Conservation (phyloP, 2,329 filamentous ascomycete genomes). For the Penicillium sp. region DNA sequence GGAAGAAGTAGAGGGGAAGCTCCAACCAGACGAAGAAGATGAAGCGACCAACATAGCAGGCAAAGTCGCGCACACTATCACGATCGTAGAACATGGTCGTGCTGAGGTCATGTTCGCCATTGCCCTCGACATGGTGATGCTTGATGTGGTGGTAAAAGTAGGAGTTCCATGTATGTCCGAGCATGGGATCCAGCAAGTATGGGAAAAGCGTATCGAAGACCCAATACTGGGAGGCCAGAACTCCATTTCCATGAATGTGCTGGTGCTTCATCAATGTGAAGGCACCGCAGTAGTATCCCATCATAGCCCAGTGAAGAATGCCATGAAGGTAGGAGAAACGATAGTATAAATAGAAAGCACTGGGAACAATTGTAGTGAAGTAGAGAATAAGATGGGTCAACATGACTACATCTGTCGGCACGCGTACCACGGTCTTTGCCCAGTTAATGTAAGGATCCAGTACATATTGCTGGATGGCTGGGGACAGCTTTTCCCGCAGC, state of each 20-base stretch:
- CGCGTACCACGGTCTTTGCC: conserved; percentile 59
- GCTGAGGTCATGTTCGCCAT: conserved; percentile 72
- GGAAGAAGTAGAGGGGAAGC: conserved; percentile 69
- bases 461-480: conserved; percentile 48
- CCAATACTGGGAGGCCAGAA: conserved; percentile 57
- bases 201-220: conserved; percentile 66
- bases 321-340: conserved; percentile 68
- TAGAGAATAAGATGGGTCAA: conserved; percentile 73
- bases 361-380: conserved; percentile 66
- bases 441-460: conserved; percentile 60
- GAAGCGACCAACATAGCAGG: conserved; percentile 72
- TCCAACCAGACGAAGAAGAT: conserved; percentile 72
- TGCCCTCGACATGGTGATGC: conserved; percentile 79
- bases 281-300: conserved; percentile 66
- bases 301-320: conserved; percentile 63
- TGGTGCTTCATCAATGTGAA: conserved; percentile 84
- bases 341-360: conserved; percentile 63
- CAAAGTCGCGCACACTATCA: conserved; percentile 64
- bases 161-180: conserved; percentile 82
- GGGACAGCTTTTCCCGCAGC: conserved; percentile 37
- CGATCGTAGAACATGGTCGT: conserved; percentile 75
- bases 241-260: conserved; percentile 74
- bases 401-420: conserved; percentile 73
- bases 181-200: conserved; percentile 70
- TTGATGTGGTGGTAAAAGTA: conserved; percentile 87